These are phyloP conservation scores for Malus sylvestris DNA, from an alignment of 306 rosid genomes.

Conservation along the genomic window DNA sequence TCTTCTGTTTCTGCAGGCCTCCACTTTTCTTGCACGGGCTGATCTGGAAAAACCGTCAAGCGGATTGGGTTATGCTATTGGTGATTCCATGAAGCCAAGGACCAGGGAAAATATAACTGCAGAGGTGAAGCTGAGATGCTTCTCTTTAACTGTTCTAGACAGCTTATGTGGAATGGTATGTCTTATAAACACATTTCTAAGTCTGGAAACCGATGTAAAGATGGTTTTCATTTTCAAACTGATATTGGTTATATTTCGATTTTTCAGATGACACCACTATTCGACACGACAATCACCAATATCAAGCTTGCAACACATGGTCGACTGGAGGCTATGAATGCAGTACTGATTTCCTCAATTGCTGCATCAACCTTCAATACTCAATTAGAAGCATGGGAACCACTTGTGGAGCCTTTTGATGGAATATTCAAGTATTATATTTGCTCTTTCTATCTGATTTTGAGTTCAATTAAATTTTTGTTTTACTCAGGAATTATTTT, in stretches of 20 bases:
- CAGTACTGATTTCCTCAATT: conserved; percentile 83
- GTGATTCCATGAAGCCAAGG: conserved; percentile 80
- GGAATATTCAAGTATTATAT: conserved; percentile 86
- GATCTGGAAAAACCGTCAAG: conserved; percentile 80
- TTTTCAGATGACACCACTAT: conserved; percentile 85
- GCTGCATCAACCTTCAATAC: conserved; percentile 96
- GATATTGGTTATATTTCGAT: conserved; percentile 2
- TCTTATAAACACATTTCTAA: conserved; percentile 6
- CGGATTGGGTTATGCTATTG: conserved; percentile 74
- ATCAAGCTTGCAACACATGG: conserved; percentile 95
- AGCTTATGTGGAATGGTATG: conserved; percentile 88
- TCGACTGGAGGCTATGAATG: conserved; percentile 78
- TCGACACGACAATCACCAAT: conserved; percentile 82
- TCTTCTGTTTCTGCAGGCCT: conserved; percentile 52
- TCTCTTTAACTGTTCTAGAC: conserved; percentile 86
- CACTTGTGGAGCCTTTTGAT: conserved; percentile 93
- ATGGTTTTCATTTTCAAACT: background rate
- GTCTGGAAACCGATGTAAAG: conserved; percentile 13
- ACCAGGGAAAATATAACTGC: conserved; percentile 80
- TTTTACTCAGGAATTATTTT: conserved; percentile 10
- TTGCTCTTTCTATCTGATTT: background rate
- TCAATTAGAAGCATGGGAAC: conserved; percentile 97
- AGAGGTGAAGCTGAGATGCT: conserved; percentile 75
- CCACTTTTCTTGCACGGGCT: conserved; percentile 87
- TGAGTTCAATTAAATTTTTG: background rate